These are phyloP conservation scores for Trichoderma lentiforme DNA, from an alignment of 2,329 filamentous ascomycete genomes.

Conservation along the genomic window DNA sequence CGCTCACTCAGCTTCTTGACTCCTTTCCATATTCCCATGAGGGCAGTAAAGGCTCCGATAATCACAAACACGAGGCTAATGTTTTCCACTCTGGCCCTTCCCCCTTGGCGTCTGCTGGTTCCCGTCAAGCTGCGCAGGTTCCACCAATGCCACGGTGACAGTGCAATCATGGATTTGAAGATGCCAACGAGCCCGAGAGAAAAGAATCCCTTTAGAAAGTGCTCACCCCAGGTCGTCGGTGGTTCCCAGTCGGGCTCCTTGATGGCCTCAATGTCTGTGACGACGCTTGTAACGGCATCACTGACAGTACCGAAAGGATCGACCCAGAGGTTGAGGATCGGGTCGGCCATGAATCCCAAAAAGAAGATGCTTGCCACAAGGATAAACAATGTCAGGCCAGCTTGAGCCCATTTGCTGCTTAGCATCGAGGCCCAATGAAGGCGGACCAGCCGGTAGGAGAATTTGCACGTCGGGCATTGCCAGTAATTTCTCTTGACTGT, in stretches of 20 bases:
- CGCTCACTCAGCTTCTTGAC: slow-evolving; percentile 70
- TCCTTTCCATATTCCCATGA: slow-evolving; percentile 80
- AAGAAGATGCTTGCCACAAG: slow-evolving; percentile 71
- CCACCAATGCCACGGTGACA: slow-evolving; percentile 75
- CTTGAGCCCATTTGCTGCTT: slow-evolving; percentile 63
- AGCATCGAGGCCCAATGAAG: slow-evolving; percentile 71
- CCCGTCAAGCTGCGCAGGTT: slow-evolving; percentile 61
- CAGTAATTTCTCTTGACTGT: slow-evolving; percentile 67
- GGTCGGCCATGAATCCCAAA: slow-evolving; percentile 88
- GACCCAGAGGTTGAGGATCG: slow-evolving; percentile 83
- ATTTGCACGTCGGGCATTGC: slow-evolving; percentile 84
- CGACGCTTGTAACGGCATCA: slow-evolving; percentile 47
- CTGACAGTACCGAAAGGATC: slow-evolving; percentile 67
- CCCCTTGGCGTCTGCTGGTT: slow-evolving; percentile 54
- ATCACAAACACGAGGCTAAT: slow-evolving; percentile 77
- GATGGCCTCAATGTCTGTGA: slow-evolving; percentile 39
- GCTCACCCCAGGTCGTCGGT: slow-evolving; percentile 66
- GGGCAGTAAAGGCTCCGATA: slow-evolving; percentile 75
- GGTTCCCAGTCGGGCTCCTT: slow-evolving; percentile 44
- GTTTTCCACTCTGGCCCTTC: slow-evolving; percentile 72
- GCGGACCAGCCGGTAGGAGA: slow-evolving; percentile 74
- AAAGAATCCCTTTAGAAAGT: slow-evolving; percentile 88
- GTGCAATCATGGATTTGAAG: slow-evolving; percentile 70
- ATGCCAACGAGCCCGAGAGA: slow-evolving; percentile 85
- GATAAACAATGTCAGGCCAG: slow-evolving; percentile 67